These are phyloP conservation scores for Talaromyces stipitatus DNA, from an alignment of 495 filamentous ascomycete species.

Conservation along the genomic window DNA sequence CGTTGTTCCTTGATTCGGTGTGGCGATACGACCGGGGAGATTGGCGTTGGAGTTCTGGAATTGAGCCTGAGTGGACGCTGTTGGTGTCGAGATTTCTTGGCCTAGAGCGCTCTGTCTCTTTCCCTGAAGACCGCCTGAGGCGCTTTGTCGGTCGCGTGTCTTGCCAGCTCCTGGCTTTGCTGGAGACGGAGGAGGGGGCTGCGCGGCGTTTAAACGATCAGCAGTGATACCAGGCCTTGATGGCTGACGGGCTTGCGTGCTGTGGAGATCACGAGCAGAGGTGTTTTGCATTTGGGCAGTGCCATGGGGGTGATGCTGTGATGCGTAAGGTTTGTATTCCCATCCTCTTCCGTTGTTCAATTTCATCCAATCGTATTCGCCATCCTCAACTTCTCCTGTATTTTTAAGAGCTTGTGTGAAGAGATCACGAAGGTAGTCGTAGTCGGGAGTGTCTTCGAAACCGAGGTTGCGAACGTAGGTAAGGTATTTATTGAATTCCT, in stretches of 20 bases:
- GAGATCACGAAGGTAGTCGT: slow-evolving; percentile 93
- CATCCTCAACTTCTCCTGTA: slow-evolving; percentile 90
- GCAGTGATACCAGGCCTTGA: slow-evolving; percentile 60
- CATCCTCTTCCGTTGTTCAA: slow-evolving; percentile 89
- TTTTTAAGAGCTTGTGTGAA: slow-evolving; percentile 96
- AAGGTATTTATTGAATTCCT: slow-evolving; percentile 96
- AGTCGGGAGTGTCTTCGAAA: slow-evolving; percentile 98
- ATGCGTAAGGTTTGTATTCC: slow-evolving; percentile 86
- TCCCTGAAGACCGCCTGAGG: slow-evolving; percentile 54
- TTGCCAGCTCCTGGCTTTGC: slow-evolving; percentile 73
- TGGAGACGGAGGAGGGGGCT: slow-evolving; percentile 83
- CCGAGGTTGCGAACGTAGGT: slow-evolving; percentile 96
- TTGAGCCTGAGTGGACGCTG: slow-evolving; percentile 79
- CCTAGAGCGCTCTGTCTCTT: slow-evolving; percentile 68
- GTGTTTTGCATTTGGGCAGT: slow-evolving; percentile 65
- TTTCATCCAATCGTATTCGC: slow-evolving; percentile 99
- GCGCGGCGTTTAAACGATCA: slow-evolving; percentile 95
- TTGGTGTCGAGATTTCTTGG: slow-evolving; percentile 68
- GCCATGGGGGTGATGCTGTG: slow-evolving; percentile 66
- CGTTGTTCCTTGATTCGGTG: slow-evolving; percentile 46
- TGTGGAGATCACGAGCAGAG: slow-evolving; percentile 71
- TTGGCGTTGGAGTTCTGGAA: slow-evolving; percentile 87
- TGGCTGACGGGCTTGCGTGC: slow-evolving; percentile 51
- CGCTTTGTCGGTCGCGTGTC: slow-evolving; percentile 76
- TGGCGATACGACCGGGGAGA: slow-evolving; percentile 58